Evolutionary conservation across 805 yeast species (phyloP), one percentile per base, ranked within the genome.

Genomic region (Candida sonorensis): DNA sequence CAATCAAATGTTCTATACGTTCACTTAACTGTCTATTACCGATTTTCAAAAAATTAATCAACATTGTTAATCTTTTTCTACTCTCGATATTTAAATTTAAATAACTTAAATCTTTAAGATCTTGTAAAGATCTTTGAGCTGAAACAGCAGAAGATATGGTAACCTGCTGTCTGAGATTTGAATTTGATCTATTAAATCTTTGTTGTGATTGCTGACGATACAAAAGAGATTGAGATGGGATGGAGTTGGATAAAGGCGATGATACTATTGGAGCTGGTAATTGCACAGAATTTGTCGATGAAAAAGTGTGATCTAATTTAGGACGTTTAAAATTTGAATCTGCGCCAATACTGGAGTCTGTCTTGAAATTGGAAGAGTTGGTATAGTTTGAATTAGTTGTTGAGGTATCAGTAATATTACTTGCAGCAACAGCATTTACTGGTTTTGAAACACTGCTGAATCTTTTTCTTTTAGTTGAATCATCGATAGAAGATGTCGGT

Each of bases 11-110:
- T 33, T 66, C 66, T 13, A 87, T 81, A 42, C 85, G 76, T 29
- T 71, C 64, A 29, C 80, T 77, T 20, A 87, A 66, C 46, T 81
- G 85, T 35, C 74, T 75, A 48, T 85, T 87, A 3, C 96, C 96
- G 30, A 85, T 64, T 49, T 81, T 80, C 35, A 87, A 62, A 32
- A 88, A 66, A 44, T 86, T 88, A 29, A 88, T 66, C 46, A 94
- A 76, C 49, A 90, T 81, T 23, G 82, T 77, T 29, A 87, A 52
- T 42, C 88, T 69, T 42, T 79, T 78, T 38, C 84, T 73, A 17
- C 88, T 80, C 48, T 85, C 95, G 35, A 75, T 67, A 35, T 51
- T 55, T 4, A 59, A 30, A 37, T 60, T 60, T 19, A 58, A 36
- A 4, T 55, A 42, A 23, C 61, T 53, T 17, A 60, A 40, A 23